These are phyloP conservation scores for Erythrophleum ivorense DNA, from an alignment of 331 rosid genomes.

Conservation along the genomic window DNA sequence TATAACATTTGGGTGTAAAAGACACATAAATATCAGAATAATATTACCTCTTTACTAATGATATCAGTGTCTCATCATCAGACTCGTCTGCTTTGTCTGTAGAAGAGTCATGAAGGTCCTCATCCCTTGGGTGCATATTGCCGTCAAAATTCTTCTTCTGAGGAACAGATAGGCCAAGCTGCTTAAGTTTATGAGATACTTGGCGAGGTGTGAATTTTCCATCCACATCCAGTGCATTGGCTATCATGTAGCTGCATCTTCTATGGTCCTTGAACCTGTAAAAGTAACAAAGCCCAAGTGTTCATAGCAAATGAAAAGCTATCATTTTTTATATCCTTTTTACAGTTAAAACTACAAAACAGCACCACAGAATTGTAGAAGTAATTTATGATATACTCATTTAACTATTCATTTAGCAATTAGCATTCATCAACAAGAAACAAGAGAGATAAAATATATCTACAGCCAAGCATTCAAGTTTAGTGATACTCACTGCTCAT, in stretches of 20 bases:
- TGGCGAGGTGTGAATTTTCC: slow-evolving; percentile 72
- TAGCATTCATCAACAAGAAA: not conserved
- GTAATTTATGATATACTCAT: slow-evolving; percentile 9
- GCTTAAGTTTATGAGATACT: slow-evolving; percentile 84
- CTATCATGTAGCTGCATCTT: slow-evolving; percentile 88
- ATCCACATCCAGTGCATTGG: slow-evolving; percentile 72
- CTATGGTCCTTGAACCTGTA: slow-evolving; percentile 83
- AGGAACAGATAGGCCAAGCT: slow-evolving; percentile 74
- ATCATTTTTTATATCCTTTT: not conserved
- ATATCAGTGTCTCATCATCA: slow-evolving; percentile 73
- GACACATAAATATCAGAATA: not conserved
- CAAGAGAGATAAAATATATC: slow-evolving; percentile 1
- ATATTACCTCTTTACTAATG: slow-evolving; percentile 67
- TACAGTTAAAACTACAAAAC: not conserved
- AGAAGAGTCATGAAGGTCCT: slow-evolving; percentile 44
- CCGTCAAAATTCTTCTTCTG: slow-evolving; percentile 53
- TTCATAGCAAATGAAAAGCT: slow-evolving; percentile 31
- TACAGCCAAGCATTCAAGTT: slow-evolving; percentile 39
- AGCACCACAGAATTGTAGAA: slow-evolving; percentile 8
- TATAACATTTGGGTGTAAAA: not conserved
- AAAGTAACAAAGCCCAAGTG: slow-evolving; percentile 31
- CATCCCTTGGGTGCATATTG: slow-evolving; percentile 42
- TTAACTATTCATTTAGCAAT: slow-evolving; percentile 13
- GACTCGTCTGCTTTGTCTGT: slow-evolving; percentile 51
- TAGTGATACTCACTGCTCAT: slow-evolving; percentile 75